A percentile compares a stretch with the other conserved stretches of the same genome.
phyloP scores from a whole-genome alignment of 2,329 filamentous ascomycete species.

The Curvularia eragrostidis region DNA sequence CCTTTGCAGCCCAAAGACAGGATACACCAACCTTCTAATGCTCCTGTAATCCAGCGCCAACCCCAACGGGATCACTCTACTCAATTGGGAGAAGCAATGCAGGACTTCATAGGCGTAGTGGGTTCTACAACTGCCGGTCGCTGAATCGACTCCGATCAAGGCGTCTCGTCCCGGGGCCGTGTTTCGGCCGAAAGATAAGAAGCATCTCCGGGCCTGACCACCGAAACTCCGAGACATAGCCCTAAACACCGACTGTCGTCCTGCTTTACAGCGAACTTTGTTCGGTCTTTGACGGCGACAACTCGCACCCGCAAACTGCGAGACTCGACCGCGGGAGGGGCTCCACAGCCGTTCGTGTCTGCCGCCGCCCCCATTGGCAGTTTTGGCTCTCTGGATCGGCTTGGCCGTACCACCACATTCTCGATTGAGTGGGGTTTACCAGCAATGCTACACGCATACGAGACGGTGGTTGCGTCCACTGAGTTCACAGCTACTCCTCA shows the following conservation, averaged over 20 bases:
- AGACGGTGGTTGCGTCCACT: neutral
- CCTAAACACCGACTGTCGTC: conserved; percentile 19
- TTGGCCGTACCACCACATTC: conserved; percentile 19
- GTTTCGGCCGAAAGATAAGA: conserved; percentile 19
- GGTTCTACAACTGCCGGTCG: conserved; percentile 8
- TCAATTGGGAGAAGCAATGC: conserved; percentile 31
- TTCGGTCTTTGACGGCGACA: conserved; percentile 34
- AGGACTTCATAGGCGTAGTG: conserved; percentile 3
- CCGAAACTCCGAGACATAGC: conserved; percentile 16
- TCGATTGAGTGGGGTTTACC: neutral
- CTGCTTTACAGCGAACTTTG: conserved; percentile 23
- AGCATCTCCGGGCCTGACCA: conserved; percentile 22
- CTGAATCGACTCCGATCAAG: conserved; percentile 10
- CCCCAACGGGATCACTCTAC: conserved; percentile 20
- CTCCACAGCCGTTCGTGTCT: conserved; percentile 11
- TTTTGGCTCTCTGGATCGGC: conserved; percentile 18
- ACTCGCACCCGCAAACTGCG: conserved; percentile 40
- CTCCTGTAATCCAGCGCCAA: conserved; percentile 14
- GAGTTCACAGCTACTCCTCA: neutral
- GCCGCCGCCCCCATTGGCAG: conserved; percentile 14
- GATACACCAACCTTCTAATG: conserved; percentile 15
- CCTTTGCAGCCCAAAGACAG: neutral
- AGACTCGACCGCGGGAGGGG: conserved; percentile 35
- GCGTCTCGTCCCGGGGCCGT: conserved; percentile 11
- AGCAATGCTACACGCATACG: neutral